phyloP scores from a whole-genome alignment of 108 stramenopile genomes.

The Epipyxis sp. region DNA sequence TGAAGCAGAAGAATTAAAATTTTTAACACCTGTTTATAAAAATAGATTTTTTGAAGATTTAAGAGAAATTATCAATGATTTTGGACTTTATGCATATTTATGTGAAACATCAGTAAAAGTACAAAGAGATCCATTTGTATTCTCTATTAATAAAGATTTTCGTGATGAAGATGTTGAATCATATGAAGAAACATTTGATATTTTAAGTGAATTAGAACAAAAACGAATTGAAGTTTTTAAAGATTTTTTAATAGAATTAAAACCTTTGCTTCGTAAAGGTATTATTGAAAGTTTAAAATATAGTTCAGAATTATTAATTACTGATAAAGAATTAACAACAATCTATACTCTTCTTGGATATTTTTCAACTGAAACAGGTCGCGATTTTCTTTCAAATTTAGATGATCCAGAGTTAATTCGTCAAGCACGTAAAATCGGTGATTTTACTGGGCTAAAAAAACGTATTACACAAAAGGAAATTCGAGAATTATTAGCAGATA shows the following conservation, averaged over 20 bases:
- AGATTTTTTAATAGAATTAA: not conserved
- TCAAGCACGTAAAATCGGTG: not conserved
- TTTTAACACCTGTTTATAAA: not conserved
- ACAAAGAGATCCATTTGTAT: not conserved
- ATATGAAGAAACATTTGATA: not conserved
- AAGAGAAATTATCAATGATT: too few species aligned
- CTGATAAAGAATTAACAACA: constrained; percentile 11
- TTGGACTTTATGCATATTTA: too few species aligned
- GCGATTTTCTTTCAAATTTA: constrained; percentile 4
- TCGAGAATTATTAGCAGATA: constrained; percentile 2
- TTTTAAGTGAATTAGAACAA: constrained; percentile 12
- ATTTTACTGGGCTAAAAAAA: constrained; percentile 27
- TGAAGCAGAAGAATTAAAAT: not conserved
- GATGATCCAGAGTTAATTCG: constrained; percentile 22
- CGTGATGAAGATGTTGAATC: not conserved
- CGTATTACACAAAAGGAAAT: constrained; percentile 24
- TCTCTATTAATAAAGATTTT: not conserved
- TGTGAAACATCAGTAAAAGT: not conserved
- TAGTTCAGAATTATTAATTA: constrained; percentile 5
- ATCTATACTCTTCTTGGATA: constrained; percentile 11
- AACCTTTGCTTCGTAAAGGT: not conserved
- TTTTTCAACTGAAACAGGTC: constrained; percentile 17
- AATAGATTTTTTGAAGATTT: not conserved
- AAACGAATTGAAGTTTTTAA: not conserved
- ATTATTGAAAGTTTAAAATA: constrained; percentile 13